Conservation (phyloP, 1,139 yeast genomes). For the Sugiyamaella pinicola region DNA sequence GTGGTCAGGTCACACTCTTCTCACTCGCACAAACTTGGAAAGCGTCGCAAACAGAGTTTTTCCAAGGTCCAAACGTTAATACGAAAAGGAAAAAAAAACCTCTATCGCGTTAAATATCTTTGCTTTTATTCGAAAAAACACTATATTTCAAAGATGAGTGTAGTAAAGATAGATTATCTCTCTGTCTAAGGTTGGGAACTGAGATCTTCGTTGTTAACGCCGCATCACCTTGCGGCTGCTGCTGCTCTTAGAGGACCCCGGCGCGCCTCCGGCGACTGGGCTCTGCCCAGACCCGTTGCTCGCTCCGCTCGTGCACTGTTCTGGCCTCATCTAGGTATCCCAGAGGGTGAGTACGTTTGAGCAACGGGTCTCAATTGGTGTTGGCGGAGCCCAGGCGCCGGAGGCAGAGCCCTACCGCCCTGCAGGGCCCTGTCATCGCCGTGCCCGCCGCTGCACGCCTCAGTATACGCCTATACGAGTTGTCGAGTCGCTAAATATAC, state of each 20-base stretch:
- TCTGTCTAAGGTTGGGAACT: background rate
- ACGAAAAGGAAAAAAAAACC: background rate
- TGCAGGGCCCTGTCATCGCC: too few relatives aligned
- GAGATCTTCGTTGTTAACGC: background rate
- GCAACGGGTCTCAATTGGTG: too few relatives aligned
- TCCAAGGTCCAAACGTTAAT: background rate
- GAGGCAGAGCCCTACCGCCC: too few relatives aligned
- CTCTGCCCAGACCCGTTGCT: background rate
- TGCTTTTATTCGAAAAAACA: background rate
- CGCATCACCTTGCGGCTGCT: background rate
- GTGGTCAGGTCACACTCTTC: background rate
- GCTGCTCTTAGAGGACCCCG: background rate
- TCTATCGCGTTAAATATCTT: background rate
- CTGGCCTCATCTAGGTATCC: too few relatives aligned
- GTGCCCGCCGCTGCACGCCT: too few relatives aligned
- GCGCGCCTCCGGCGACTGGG: background rate
- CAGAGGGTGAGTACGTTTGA: too few relatives aligned
- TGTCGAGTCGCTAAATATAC: too few relatives aligned
- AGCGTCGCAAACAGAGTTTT: background rate
- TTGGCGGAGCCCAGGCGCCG: too few relatives aligned
- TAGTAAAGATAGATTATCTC: background rate
- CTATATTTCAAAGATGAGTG: background rate
- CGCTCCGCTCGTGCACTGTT: background rate
- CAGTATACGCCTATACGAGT: too few relatives aligned
- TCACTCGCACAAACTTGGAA: too few relatives aligned